Evolutionary conservation across 2,329 filamentous ascomycete species (phyloP).

Genomic region (Clarireedia sp.): DNA sequence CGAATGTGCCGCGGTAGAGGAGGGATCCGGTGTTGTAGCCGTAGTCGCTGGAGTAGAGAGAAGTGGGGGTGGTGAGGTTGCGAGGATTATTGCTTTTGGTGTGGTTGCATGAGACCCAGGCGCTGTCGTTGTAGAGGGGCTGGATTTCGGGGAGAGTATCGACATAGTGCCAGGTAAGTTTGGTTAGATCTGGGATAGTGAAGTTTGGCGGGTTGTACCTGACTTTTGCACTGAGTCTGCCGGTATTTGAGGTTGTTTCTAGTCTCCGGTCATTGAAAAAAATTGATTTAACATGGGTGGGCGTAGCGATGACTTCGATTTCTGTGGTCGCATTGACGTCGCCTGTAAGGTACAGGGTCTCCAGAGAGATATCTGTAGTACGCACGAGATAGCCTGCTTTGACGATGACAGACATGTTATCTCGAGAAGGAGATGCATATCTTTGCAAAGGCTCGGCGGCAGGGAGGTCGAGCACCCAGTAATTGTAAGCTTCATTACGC

Average conservation of each 20-base stretch:
- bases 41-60: slow-evolving; percentile 66
- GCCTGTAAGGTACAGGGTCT: slow-evolving; percentile 54
- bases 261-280: slow-evolving; percentile 49
- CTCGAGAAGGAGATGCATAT: slow-evolving; percentile 25
- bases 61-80: slow-evolving; percentile 39
- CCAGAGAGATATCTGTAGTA: slow-evolving; percentile 46
- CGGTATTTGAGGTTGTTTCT: slow-evolving; percentile 36
- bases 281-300: slow-evolving; percentile 43
- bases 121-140: slow-evolving; percentile 56
- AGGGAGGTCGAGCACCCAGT: slow-evolving; percentile 53
- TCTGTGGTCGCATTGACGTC: slow-evolving; percentile 64
- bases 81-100: slow-evolving; percentile 51
- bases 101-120: slow-evolving; percentile 55
- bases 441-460: too few relatives aligned
- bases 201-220: slow-evolving; percentile 43
- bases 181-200: slow-evolving; percentile 47
- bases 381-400: slow-evolving; percentile 59
- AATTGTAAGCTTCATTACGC: slow-evolving; percentile 59
- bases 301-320: slow-evolving; percentile 60
- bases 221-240: slow-evolving; percentile 43
- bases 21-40: slow-evolving; percentile 64
- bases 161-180: slow-evolving; percentile 59
- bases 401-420: slow-evolving; percentile 46
- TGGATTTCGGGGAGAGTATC: slow-evolving; percentile 65
- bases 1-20: slow-evolving; percentile 60